Base-by-base conservation (phyloP, 805 yeast genomes). In the Cyberlindnera mississippiensis region DNA sequence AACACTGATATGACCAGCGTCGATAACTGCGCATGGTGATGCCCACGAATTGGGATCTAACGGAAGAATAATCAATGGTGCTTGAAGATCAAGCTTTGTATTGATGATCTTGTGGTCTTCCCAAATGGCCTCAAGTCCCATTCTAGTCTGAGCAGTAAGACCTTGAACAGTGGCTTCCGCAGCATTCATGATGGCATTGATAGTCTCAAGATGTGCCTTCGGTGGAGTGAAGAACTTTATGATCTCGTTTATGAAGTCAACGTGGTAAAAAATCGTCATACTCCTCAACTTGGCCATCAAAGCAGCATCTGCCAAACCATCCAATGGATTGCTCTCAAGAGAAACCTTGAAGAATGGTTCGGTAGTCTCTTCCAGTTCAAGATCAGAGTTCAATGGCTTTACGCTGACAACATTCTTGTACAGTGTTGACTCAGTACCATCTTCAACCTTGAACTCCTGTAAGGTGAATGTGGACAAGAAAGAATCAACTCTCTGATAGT, bases 81-180 rank as follows among this genome's bases (percentile, higher is more conserved):
- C 96, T 57, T 90, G 96, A 33, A 95, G 69, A 63, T 95, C 98
- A 47, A 93, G 73, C 54, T 85, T 80, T 19, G 89, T 76, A 56
- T 89, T 82, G 43, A 89, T 64, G 0, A 98, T 91, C 59, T 89
- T 90, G 64, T 93, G 99, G 54, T 91, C 96, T 48, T 89, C 96
- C 52, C 95, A 71, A 0, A 96, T 93, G 51, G 93, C 89, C 63
- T 91, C 95, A 16, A 93, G 71, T 0, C 98, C 98, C 48, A 93
- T 73, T 55, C 96, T 71, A 0, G 98, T 93, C 59, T 89, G 96
- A 19, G 81, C 71, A 0, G 97, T 82, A 48, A 93, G 69, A 2
- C 95, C 97, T 56, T 89, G 96, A 44, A 93, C 84, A 0, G 96
- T 90, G 0, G 90, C 86, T 48, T 90, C 96, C 0, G 99, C 99